A percentile compares a stretch with the other conserved stretches of the same genome.
Conservation (phyloP, 2,329 filamentous ascomycete species). For the Didymella segeticola region DNA sequence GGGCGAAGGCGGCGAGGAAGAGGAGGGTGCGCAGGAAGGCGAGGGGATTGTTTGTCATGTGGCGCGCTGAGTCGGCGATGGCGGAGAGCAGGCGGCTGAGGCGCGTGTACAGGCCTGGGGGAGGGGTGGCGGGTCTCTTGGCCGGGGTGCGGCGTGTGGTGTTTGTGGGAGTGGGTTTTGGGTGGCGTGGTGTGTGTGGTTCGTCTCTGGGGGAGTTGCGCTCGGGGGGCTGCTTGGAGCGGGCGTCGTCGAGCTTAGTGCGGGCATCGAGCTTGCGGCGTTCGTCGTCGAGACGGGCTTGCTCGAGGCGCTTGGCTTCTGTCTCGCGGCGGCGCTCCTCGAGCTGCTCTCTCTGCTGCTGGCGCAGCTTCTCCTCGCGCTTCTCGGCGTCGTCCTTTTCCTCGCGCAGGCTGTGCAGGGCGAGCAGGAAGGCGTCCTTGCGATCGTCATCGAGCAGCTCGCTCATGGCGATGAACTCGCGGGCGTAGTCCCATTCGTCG, state of each 20-base stretch:
- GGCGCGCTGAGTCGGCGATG: conserved; percentile 58
- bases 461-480: conserved; percentile 86
- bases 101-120: conserved; percentile 51
- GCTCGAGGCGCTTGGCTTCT: conserved; percentile 45
- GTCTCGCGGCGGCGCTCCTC: conserved; percentile 56
- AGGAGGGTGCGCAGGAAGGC: conserved; percentile 69
- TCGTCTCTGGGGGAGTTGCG: background rate
- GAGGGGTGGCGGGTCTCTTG: conserved; percentile 43
- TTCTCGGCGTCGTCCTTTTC: conserved; percentile 78
- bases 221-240: conserved; percentile 2
- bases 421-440: conserved; percentile 85
- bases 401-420: conserved; percentile 81
- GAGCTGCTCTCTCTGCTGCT: conserved; percentile 64
- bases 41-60: conserved; percentile 62
- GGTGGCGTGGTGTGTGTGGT: too few species aligned
- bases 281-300: conserved; percentile 54
- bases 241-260: conserved; percentile 25
- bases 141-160: conserved; percentile 38
- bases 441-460: conserved; percentile 91
- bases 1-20: conserved; percentile 78
- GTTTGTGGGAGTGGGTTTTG: conserved; percentile 31
- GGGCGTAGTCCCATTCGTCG: conserved; percentile 94
- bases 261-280: conserved; percentile 48
- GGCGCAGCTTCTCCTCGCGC: conserved; percentile 66
- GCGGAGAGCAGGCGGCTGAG: conserved; percentile 54